Base-by-base conservation (phyloP, 2,329 filamentous ascomycete genomes). In the Daldinia eschscholtzii region DNA sequence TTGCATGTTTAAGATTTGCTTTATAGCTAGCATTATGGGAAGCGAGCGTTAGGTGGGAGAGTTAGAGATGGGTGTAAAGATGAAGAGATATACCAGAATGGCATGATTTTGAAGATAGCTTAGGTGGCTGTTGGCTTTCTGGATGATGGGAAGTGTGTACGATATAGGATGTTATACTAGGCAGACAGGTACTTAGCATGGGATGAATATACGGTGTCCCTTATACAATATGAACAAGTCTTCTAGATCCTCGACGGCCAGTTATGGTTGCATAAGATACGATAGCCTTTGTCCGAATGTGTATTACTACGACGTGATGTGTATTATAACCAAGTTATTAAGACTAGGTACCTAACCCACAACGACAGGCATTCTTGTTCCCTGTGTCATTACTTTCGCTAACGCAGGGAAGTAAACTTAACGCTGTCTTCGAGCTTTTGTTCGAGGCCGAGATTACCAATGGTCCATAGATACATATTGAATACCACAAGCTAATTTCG, bases 201-300 rank as follows among this genome's bases (percentile, higher is more conserved):
- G 55, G 39, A 9, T 10, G 15, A 57, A 44, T 57, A 57, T 44
- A 42, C 37, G 23, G 35, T 30, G 15, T 57, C 55, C 39, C 26
- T 44, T 30, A 44, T 41, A n/a, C 39, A 41, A n/a, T 41, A 18
- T 41, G 15, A 41, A n/a, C 2, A n/a, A 41, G 39, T 41, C 4
- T 18, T n/a, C n/a, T 18, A 12, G 13, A 18, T 41, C 10, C 35
- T 10, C 6, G 7, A 39, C 1, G 6, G 10, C 35, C 9, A 37
- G 12, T 37, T 3, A 9, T 33, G 7, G 7, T 33, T 1, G 7
- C 10, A 37, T 37, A 37, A 23, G 20, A 23, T 23, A 37, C 30
- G 35, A 37, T 37, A 10, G 3, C 10, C 35, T 13, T 9, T 3
- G 7, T 37, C 10, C 6, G 12, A 6, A 10, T 10, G 7, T 13